Base-by-base conservation (phyloP, 2,329 filamentous ascomycete genomes). In the Fusarium succisae region DNA sequence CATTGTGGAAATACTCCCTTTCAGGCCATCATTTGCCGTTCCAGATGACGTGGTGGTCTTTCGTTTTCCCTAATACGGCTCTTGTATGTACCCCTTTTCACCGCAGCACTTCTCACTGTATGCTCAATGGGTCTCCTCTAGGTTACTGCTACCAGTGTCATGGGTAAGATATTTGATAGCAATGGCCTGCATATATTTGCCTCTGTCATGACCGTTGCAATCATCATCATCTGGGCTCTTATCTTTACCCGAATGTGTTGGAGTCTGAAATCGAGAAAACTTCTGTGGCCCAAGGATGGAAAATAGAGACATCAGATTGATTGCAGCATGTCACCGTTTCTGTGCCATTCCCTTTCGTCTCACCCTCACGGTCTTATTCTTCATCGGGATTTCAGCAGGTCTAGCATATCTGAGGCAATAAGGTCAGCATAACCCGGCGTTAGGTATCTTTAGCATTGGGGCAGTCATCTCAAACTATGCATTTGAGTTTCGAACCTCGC, bases 11-110 rank as follows among this genome's bases (percentile, higher is more conserved):
- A 37, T 91, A 92, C 57, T 85, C 91, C 26, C 84, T 86, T 0
- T 80, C 83, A 5, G 84, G 88, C 17, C 87, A 87, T 43, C 88
- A 86, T 66, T 90, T 95, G 84, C 87, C 90, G 8, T 96, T 95
- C 78, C 91, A 93, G 24, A 95, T 96, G 93, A 94, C 91, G 4
- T 97, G 93, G 91, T 96, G 92, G 82, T 93, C 91, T 8, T 96
- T 95, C 81, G 87, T 95, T 10, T 95, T 95, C 77, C 93, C 93
- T 5, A 94, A 95, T 76, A 95, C 93, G 1, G 93, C 92, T 0
- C 83, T 94, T 67, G 89, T 82, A 78, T 57, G 80, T 60, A 15
- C 26, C 28, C 53, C 3, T 9, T 15, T 17, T 9, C 22, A 13
- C n/a, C 12, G 26, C 45, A 14, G 8, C 22, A 18, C 13, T 56